These are phyloP conservation scores for Ochetophila trinervis DNA, from an alignment of 306 rosid species.

Conservation along the genomic window DNA sequence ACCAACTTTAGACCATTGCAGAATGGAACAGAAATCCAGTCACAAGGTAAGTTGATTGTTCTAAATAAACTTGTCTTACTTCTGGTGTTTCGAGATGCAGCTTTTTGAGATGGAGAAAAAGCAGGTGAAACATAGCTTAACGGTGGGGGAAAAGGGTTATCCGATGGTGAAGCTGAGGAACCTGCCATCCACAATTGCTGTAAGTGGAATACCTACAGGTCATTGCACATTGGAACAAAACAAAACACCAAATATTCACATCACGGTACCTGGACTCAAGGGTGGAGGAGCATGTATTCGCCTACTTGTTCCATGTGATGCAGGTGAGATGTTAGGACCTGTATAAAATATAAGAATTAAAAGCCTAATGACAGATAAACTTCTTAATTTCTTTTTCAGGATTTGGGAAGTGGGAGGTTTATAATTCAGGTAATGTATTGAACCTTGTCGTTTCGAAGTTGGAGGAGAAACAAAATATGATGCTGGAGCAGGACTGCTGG, in stretches of 20 bases:
- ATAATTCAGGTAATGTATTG: constrained; percentile 15
- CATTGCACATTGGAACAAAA: constrained; percentile 13
- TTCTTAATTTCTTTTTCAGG: not conserved
- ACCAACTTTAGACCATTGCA: not conserved
- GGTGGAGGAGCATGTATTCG: constrained; percentile 59
- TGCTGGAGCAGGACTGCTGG: constrained; percentile 58
- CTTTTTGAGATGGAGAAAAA: constrained; percentile 51
- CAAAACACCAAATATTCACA: constrained; percentile 17
- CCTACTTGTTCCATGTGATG: constrained; percentile 30
- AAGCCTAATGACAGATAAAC: not conserved
- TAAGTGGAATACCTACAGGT: not conserved
- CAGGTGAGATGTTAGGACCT: constrained; percentile 59
- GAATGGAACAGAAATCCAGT: not conserved
- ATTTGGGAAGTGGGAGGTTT: not conserved
- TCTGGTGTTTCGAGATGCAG: constrained; percentile 39
- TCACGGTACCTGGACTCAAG: constrained; percentile 46
- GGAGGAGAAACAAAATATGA: constrained; percentile 53
- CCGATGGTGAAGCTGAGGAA: constrained; percentile 46
- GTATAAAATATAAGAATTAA: constrained; percentile 6
- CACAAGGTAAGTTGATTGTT: no score
- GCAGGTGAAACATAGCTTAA: constrained; percentile 50
- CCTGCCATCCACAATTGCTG: constrained; percentile 31
- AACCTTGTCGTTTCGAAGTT: constrained; percentile 50
- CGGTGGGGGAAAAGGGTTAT: constrained; percentile 41
- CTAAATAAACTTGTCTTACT: constrained; percentile 45